A percentile compares a stretch with the other conserved stretches of the same genome.
These are phyloP conservation scores for Sutorius eximius DNA, from an alignment of 1,284 basidiomycete genomes.

Conservation along the genomic window DNA sequence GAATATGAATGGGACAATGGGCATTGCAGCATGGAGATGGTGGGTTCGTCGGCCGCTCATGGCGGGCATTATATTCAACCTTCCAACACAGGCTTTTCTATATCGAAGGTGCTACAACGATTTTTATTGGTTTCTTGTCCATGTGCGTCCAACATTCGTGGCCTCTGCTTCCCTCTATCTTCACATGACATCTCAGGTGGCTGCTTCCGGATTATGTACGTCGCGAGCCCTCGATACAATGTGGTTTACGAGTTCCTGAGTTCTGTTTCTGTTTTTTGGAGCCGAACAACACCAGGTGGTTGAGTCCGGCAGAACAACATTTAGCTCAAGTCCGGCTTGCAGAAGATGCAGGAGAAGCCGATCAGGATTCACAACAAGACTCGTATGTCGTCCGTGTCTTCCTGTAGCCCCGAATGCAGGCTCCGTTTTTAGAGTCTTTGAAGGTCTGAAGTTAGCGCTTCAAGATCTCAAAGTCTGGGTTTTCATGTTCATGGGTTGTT, in stretches of 20 bases:
- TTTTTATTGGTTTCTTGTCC: conserved; percentile 53
- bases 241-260: background rate
- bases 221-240: background rate
- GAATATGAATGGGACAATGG: conserved; percentile 65
- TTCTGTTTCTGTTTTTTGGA: conserved; percentile 21
- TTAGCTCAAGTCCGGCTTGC: conserved; percentile 72
- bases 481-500: conserved; percentile 56
- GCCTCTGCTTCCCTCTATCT: background rate
- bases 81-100: conserved; percentile 49
- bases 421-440: conserved; percentile 41
- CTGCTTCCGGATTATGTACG: conserved; percentile 56
- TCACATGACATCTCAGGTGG: conserved; percentile 38
- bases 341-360: conserved; percentile 75
- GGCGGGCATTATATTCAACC: background rate
- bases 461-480: conserved; percentile 64
- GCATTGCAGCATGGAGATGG: conserved; percentile 75
- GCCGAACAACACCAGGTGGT: conserved; percentile 69
- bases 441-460: conserved; percentile 59
- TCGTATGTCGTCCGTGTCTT: conserved; percentile 42
- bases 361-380: conserved; percentile 55
- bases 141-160: conserved; percentile 43
- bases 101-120: conserved; percentile 61
- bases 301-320: conserved; percentile 56
- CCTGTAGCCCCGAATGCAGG: background rate
- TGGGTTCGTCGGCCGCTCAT: conserved; percentile 24